Conservation (phyloP, 768 basidiomycete genomes). For the Tricholoma terreum region DNA sequence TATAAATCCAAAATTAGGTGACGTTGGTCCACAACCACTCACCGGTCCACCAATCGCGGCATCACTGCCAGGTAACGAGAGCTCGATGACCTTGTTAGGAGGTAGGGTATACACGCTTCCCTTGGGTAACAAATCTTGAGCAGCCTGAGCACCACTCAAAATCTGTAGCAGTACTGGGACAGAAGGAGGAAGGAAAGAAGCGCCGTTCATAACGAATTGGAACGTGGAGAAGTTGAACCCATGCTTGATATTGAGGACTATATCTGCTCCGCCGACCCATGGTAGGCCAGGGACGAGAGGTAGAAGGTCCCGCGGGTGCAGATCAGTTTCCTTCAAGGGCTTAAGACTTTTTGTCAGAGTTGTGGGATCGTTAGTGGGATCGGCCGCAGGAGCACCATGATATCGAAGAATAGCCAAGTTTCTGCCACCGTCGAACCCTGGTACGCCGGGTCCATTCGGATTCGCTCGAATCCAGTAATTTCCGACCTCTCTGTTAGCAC, state of each 20-base stretch:
- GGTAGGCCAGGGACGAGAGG: slow-evolving; percentile 27
- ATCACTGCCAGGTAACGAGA: slow-evolving; percentile 36
- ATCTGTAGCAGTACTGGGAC: slow-evolving; percentile 49
- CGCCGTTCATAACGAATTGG: slow-evolving; percentile 28
- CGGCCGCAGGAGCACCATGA: slow-evolving; percentile 33
- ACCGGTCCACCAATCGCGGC: slow-evolving; percentile 25
- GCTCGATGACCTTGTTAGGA: slow-evolving; percentile 42
- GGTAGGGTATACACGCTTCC: slow-evolving; percentile 45
- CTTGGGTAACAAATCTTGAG: slow-evolving; percentile 35
- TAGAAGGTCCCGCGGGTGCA: slow-evolving; percentile 32
- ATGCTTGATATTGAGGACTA: slow-evolving; percentile 34
- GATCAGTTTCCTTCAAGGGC: slow-evolving; percentile 34
- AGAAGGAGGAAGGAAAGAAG: slow-evolving; percentile 31
- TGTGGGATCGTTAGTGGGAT: slow-evolving; percentile 37
- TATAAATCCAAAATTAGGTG: background rate
- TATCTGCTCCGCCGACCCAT: slow-evolving; percentile 37
- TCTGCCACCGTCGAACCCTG: slow-evolving; percentile 32
- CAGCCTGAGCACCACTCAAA: too few species aligned
- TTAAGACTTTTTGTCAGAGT: slow-evolving; percentile 16
- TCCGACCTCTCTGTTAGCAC: slow-evolving; percentile 40
- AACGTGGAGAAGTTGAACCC: slow-evolving; percentile 9
- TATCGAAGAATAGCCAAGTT: slow-evolving; percentile 54
- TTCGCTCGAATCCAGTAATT: slow-evolving; percentile 51
- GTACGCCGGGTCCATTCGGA: slow-evolving; percentile 17
- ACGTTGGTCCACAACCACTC: background rate